Percentiles rank a stretch among this genome's conserved stretches.
Evolutionary conservation across 2,329 filamentous ascomycete genomes (phyloP).

Genomic region (Sphaceloma murrayae): DNA sequence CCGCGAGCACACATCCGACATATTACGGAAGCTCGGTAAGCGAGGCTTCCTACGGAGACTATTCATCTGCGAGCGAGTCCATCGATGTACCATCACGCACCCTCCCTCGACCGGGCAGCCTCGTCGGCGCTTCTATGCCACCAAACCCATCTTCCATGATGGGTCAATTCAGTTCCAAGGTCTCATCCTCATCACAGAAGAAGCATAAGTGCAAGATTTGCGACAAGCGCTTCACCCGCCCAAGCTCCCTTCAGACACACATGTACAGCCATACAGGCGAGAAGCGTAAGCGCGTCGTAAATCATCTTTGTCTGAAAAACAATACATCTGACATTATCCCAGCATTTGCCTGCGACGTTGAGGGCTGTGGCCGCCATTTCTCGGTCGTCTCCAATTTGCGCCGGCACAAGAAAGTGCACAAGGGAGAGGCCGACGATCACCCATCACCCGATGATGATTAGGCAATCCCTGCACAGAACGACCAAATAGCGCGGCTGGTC

Average conservation of each 20-base stretch:
- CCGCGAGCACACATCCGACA: conserved; percentile 64
- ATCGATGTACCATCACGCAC: conserved; percentile 76
- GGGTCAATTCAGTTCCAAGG: conserved; percentile 95
- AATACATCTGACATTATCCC: conserved; percentile 21
- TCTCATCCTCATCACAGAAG: conserved; percentile 92
- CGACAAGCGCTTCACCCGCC: conserved; percentile 92
- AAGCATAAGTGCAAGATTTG: conserved; percentile 99
- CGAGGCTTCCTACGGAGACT: conserved; percentile 79
- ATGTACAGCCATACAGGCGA: conserved; percentile 99
- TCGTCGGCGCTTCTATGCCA: conserved; percentile 54
- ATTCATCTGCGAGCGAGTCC: conserved; percentile 79
- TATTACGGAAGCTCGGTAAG: conserved; percentile 77
- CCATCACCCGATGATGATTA: conserved; percentile 40
- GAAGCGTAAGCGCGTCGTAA: conserved; percentile 63
- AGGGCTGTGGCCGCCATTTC: conserved; percentile 90
- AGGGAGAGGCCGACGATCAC: conserved; percentile 52
- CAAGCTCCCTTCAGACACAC: conserved; percentile 89
- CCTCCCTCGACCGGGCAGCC: conserved; percentile 65
- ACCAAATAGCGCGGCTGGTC: conserved; percentile 11
- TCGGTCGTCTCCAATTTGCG: conserved; percentile 94
- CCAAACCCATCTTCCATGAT: conserved; percentile 95
- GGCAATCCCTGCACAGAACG: conserved; percentile 16
- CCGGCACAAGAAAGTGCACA: conserved; percentile 93
- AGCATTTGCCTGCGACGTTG: conserved; percentile 92
- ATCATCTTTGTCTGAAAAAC: neutral